Conservation (phyloP, 2,329 filamentous ascomycete genomes). For the Fusarium setosum region DNA sequence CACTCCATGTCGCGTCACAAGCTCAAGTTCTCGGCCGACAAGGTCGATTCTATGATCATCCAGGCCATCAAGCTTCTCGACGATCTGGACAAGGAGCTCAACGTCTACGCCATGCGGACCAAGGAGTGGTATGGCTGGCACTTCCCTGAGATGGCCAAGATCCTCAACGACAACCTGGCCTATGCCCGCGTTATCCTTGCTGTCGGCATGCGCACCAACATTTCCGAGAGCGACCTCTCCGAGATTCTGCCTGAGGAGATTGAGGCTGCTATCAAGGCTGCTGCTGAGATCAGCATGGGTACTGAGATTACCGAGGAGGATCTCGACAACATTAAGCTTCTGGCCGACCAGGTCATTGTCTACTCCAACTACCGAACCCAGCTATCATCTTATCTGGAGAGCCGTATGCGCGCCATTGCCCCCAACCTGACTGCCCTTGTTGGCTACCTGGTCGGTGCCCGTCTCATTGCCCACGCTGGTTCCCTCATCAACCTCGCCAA, state of each 20-base stretch:
- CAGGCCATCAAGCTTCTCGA: conserved; percentile 95
- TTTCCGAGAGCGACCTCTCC: conserved; percentile 80
- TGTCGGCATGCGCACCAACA: conserved; percentile 89
- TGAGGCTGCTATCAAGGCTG: conserved; percentile 89
- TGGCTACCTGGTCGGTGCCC: conserved; percentile 92
- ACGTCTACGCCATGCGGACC: conserved; percentile 98
- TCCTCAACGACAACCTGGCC: conserved; percentile 95
- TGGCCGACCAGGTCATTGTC: conserved; percentile 92
- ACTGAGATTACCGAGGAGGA: conserved; percentile 96
- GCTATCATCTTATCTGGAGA: conserved; percentile 88
- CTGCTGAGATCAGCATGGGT: conserved; percentile 97
- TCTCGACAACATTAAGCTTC: conserved; percentile 88
- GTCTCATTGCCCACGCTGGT: conserved; percentile 93
- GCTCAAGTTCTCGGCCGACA: conserved; percentile 98
- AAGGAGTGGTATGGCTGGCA: conserved; percentile 99
- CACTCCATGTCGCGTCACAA: conserved; percentile 98
- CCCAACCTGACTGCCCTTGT: conserved; percentile 95
- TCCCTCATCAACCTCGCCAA: conserved; percentile 96
- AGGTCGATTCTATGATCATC: conserved; percentile 99
- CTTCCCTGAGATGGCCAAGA: conserved; percentile 97
- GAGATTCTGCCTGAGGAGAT: conserved; percentile 97
- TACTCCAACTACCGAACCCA: conserved; percentile 92
- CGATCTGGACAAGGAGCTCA: conserved; percentile 98
- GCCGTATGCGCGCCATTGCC: conserved; percentile 96
- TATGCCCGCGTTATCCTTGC: conserved; percentile 89